Percentiles rank a stretch among this genome's conserved stretches.
These are phyloP conservation scores for Heritiera fomes DNA, from an alignment of 345 rosid genomes.

Conservation along the genomic window DNA sequence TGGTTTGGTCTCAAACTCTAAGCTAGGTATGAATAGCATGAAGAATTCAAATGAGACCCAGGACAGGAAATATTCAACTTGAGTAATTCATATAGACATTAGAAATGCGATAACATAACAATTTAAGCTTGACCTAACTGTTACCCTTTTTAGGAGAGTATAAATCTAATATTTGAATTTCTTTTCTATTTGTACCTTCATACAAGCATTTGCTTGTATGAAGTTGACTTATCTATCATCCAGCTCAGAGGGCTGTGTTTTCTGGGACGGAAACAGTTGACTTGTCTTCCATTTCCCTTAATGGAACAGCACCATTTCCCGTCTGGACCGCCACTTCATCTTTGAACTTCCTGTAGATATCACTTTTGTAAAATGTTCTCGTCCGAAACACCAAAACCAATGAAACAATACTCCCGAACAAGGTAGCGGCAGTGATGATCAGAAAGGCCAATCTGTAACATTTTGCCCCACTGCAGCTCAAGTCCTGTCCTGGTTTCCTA, in stretches of 20 bases:
- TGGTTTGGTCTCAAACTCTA: not conserved
- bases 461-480: constrained; percentile 29
- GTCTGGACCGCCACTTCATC: not conserved
- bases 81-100: not conserved
- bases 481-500: constrained; percentile 24
- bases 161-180: too few species aligned
- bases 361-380: constrained; percentile 27
- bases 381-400: constrained; percentile 32
- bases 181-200: too few species aligned
- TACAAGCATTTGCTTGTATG: too few species aligned
- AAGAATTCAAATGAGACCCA: not conserved
- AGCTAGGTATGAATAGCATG: not conserved
- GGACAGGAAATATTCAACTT: not conserved
- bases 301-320: constrained; percentile 8
- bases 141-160: too few species aligned
- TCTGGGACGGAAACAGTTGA: not conserved
- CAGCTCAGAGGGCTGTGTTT: constrained; percentile 1
- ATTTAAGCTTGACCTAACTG: too few species aligned
- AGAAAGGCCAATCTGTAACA: not conserved
- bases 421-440: not conserved
- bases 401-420: not conserved
- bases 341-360: constrained; percentile 29
- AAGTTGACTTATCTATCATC: not conserved
- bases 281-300: constrained; percentile 11
- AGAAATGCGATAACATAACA: not conserved